These are phyloP conservation scores for Coprinopsis cinerea DNA, from an alignment of 768 basidiomycete genomes.

Conservation along the genomic window DNA sequence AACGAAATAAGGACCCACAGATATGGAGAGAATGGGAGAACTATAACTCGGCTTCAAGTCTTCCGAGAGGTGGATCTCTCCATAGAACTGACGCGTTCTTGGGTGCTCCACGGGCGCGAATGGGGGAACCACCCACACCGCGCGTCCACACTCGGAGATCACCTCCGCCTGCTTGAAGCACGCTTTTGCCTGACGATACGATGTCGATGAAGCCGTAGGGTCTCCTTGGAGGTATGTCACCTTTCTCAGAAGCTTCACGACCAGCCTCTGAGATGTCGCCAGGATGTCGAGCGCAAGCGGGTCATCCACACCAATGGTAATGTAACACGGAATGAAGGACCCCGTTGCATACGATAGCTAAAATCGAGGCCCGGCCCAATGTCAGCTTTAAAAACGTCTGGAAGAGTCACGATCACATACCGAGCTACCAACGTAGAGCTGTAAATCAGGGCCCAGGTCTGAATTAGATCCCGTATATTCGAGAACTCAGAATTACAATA, in stretches of 20 bases:
- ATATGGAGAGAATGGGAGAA: background rate
- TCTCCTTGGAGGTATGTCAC: background rate
- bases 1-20: background rate
- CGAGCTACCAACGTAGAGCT: background rate
- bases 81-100: background rate
- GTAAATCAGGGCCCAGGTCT: background rate
- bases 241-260: background rate
- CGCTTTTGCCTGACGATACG: background rate
- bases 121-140: background rate
- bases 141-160: background rate
- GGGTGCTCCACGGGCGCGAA: background rate
- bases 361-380: background rate
- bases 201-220: background rate
- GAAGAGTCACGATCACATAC: background rate
- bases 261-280: background rate
- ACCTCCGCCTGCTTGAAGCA: background rate
- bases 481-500: background rate
- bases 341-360: background rate
- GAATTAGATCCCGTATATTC: background rate
- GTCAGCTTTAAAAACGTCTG: background rate
- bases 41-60: background rate
- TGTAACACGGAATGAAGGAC: background rate
- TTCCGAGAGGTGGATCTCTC: background rate
- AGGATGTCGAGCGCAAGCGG: background rate
- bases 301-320: background rate